Conservation (phyloP, 305 asterid genomes). For the Nicotiana rustica region DNA sequence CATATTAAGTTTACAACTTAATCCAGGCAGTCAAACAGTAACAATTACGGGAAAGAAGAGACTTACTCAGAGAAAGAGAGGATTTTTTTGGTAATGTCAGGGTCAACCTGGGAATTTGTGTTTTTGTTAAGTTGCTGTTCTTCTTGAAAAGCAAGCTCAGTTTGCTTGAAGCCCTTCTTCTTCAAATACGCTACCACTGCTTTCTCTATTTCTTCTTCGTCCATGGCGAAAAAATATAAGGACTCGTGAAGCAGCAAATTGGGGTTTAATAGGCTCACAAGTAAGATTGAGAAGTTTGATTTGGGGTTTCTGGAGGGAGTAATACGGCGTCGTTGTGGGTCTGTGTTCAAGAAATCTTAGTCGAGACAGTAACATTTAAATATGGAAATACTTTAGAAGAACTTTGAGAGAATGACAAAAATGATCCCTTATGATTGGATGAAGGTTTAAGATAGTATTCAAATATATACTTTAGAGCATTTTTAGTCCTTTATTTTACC, state of each 20-base stretch:
- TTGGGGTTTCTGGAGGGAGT: conserved; percentile 17
- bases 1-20: background rate
- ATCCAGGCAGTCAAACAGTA: background rate
- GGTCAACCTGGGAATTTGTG: conserved; percentile 59
- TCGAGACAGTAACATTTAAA: background rate
- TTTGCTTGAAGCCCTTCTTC: conserved; percentile 84
- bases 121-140: conserved; percentile 66
- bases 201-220: conserved; percentile 78
- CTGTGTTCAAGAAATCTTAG: too few species aligned
- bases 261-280: background rate
- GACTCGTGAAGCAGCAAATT: background rate
- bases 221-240: conserved; percentile 49
- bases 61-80: conserved; percentile 76
- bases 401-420: too few species aligned
- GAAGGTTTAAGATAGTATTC: too few species aligned
- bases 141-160: conserved; percentile 79
- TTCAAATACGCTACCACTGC: conserved; percentile 81
- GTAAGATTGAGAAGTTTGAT: background rate
- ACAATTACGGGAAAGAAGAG: background rate
- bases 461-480: too few species aligned
- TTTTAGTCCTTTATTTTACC: too few species aligned
- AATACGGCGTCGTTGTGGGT: background rate
- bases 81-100: conserved; percentile 73
- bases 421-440: too few species aligned
- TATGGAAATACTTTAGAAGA: too few species aligned